Conservation (phyloP, 192 early-diverging fungal species). For the Podila epigama region DNA sequence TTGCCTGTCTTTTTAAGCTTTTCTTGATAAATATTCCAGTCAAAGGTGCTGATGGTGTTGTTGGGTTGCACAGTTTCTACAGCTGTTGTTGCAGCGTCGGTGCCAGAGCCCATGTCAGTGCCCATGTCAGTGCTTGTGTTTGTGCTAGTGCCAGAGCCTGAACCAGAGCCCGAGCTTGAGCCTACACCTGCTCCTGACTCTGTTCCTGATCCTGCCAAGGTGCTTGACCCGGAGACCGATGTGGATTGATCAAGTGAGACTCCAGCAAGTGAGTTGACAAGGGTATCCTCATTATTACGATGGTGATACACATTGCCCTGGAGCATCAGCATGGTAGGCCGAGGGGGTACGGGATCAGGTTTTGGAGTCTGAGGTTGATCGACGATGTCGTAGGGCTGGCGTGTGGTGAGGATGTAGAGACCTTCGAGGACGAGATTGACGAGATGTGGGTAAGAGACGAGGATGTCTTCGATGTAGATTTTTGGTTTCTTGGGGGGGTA, state of each 20-base stretch:
- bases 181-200: not conserved
- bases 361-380: not conserved
- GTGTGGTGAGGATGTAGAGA: conserved; percentile 17
- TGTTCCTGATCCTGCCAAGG: too few species aligned
- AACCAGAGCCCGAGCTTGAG: too few species aligned
- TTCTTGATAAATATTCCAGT: too few species aligned
- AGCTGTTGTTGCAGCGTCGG: too few species aligned
- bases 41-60: not conserved
- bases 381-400: not conserved
- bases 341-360: not conserved
- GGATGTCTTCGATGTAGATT: conserved; percentile 35
- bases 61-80: too few species aligned
- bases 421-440: conserved; percentile 28
- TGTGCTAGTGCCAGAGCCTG: not conserved
- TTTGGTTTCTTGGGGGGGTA: conserved; percentile 21
- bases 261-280: too few species aligned
- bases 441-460: conserved; percentile 23
- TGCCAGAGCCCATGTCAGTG: not conserved
- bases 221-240: too few species aligned
- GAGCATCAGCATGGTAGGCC: not conserved
- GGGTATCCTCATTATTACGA: too few species aligned
- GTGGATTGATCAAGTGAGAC: too few species aligned
- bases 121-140: not conserved
- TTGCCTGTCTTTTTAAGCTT: too few species aligned
- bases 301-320: too few species aligned